Conservation (phyloP, 2,329 filamentous ascomycete species). For the Ascochyta rabiei region DNA sequence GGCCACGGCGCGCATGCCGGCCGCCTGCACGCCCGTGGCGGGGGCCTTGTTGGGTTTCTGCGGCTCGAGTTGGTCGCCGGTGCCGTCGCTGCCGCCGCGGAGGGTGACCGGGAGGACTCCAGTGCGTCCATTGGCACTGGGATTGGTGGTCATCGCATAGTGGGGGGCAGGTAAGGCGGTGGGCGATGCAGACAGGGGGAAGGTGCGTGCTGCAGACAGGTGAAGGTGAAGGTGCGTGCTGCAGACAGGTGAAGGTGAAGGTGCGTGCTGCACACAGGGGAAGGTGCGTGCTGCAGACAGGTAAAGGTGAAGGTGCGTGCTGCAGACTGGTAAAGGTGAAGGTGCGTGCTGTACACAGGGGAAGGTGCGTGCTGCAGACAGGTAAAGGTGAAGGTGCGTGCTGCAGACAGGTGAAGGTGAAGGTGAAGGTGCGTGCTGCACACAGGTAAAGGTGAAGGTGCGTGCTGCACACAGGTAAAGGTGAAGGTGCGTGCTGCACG, state of each 20-base stretch:
- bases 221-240: constrained; percentile 7
- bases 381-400: too few species aligned
- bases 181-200: background rate
- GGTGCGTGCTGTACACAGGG: too few species aligned
- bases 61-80: constrained; percentile 24
- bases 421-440: constrained; percentile 16
- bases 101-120: constrained; percentile 36
- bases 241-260: constrained; percentile 8
- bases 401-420: background rate
- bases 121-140: constrained; percentile 44
- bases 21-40: constrained; percentile 79
- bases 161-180: constrained; percentile 21
- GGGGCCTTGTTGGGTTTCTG: constrained; percentile 60
- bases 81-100: constrained; percentile 18
- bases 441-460: background rate
- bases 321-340: too few species aligned
- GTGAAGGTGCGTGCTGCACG: constrained; percentile 1
- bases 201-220: background rate
- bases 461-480: background rate
- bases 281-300: too few species aligned
- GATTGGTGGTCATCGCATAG: constrained; percentile 47
- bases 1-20: constrained; percentile 80
- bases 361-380: background rate
- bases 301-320: background rate
- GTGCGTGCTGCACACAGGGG: too few species aligned